Base-by-base conservation (phyloP, 768 basidiomycete species). In the Lentinula detonsa region DNA sequence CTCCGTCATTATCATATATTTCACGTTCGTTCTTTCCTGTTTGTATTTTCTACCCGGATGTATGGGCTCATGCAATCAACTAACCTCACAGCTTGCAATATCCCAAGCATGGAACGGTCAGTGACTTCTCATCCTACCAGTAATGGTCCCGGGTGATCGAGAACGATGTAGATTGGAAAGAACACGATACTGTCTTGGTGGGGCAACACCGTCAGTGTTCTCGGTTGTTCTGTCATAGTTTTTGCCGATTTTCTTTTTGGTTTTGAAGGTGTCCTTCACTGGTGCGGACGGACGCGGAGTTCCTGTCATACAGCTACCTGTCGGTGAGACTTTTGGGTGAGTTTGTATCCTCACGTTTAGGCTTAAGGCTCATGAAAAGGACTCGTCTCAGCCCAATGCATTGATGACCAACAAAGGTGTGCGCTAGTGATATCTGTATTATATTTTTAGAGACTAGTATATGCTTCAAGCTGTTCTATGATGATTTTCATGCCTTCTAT, bases 1-100 rank as follows among this genome's bases (percentile, higher is more conserved):
- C 16, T 72, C 79, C 21, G 71, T 80, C 3, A 72, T 89, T 28
- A 11, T 81, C 43, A 77, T 87, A 45, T 87, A 84, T 74, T 86
- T 87, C 70, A 33, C 55, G 61, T 64, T 51, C 28, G 61, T 60
- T 8, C 6, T 39, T 59, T 9, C 57, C 43, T 2, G 10, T 5
- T 39, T 31, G 7, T 45, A 21, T 35, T 3, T 59, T 4, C 33
- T n/a, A n/a, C 28, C 9, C 8, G 18, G 33, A 3, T 23, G 42
- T 18, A 35, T 35, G 18, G 15, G 5, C 15, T 60, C 31, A 35
- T 18, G 28, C 28, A 18, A 23, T 39, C 49, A 4, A 21, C 50
- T 21, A 15, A 9, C 54, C 16, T 16, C 50, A 51, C 34, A 61
- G 60, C 16, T 43, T 61, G 7, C 60, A 61, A 56, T 61, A 61